A percentile compares a stretch with the other conserved stretches of the same genome.
Conservation (phyloP, 768 basidiomycete species). For the Tephrocybe sp. region DNA sequence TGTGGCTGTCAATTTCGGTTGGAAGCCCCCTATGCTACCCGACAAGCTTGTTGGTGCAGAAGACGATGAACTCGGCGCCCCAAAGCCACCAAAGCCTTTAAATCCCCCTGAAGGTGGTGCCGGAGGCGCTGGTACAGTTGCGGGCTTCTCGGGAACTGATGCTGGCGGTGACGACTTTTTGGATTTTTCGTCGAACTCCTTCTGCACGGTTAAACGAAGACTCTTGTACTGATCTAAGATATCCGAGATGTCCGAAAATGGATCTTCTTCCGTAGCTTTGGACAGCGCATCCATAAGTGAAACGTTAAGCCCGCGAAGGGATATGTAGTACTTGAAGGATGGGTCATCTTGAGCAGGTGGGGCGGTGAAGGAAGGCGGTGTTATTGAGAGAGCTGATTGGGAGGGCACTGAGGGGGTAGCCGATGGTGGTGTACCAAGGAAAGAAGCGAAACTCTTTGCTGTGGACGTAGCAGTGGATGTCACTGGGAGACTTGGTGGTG, state of each 20-base stretch:
- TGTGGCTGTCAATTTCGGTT: neutral
- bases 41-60: neutral
- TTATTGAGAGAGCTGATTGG: neutral
- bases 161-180: constrained; percentile 11
- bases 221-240: constrained; percentile 60
- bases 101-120: constrained; percentile 10
- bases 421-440: constrained; percentile 29
- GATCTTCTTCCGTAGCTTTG: constrained; percentile 63
- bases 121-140: constrained; percentile 29
- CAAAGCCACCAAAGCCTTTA: constrained; percentile 33
- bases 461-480: constrained; percentile 42
- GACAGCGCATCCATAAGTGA: constrained; percentile 62
- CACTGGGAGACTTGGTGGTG: constrained; percentile 22
- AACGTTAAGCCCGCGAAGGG: constrained; percentile 73
- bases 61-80: neutral
- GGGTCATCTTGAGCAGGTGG: constrained; percentile 27
- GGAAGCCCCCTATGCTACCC: constrained; percentile 1
- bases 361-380: constrained; percentile 12
- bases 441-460: constrained; percentile 53
- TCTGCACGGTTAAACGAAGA: constrained; percentile 53
- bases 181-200: constrained; percentile 46
- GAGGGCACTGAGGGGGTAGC: constrained; percentile 2
- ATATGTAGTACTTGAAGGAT: constrained; percentile 57
- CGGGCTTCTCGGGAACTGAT: constrained; percentile 13
- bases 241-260: constrained; percentile 63